These are phyloP conservation scores for Leonotis leonurus DNA, from an alignment of 257 asterid species.

Conservation along the genomic window DNA sequence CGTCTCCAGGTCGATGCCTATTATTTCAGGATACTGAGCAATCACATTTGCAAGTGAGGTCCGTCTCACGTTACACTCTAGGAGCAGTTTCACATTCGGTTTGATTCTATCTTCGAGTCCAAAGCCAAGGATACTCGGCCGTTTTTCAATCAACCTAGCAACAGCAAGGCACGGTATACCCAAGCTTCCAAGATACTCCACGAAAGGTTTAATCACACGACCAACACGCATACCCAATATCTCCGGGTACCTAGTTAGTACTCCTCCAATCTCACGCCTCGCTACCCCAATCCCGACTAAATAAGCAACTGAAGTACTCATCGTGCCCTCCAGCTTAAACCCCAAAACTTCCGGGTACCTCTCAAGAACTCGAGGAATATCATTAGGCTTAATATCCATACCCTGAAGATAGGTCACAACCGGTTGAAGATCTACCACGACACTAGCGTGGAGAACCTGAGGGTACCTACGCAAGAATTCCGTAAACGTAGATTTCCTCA, in stretches of 20 bases:
- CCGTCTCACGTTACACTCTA: slow-evolving; percentile 57
- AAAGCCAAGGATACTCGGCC: slow-evolving; percentile 86
- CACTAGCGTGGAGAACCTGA: slow-evolving; percentile 96
- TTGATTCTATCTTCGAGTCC: slow-evolving; percentile 66
- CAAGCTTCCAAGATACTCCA: slow-evolving; percentile 69
- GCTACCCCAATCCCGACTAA: slow-evolving; percentile 90
- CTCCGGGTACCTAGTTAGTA: slow-evolving; percentile 69
- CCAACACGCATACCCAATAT: slow-evolving; percentile 95
- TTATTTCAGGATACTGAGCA: slow-evolving; percentile 77
- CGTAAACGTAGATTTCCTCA: slow-evolving; percentile 66
- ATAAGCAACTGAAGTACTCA: slow-evolving; percentile 98
- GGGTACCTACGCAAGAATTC: slow-evolving; percentile 82
- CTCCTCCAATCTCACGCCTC: slow-evolving; percentile 85
- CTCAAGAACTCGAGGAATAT: slow-evolving; percentile 83
- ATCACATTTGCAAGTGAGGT: slow-evolving; percentile 60
- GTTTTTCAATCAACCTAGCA: slow-evolving; percentile 77
- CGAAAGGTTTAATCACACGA: slow-evolving; percentile 86
- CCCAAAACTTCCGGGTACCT: slow-evolving; percentile 84
- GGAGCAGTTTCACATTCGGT: slow-evolving; percentile 53
- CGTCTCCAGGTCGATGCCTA: slow-evolving; percentile 54
- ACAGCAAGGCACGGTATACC: slow-evolving; percentile 76
- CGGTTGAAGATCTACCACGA: slow-evolving; percentile 84
- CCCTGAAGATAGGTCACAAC: slow-evolving; percentile 95
- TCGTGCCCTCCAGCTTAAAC: slow-evolving; percentile 92
- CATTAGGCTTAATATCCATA: slow-evolving; percentile 83